phyloP scores from a whole-genome alignment of 2,329 filamentous ascomycete species.

The Alternaria panax region DNA sequence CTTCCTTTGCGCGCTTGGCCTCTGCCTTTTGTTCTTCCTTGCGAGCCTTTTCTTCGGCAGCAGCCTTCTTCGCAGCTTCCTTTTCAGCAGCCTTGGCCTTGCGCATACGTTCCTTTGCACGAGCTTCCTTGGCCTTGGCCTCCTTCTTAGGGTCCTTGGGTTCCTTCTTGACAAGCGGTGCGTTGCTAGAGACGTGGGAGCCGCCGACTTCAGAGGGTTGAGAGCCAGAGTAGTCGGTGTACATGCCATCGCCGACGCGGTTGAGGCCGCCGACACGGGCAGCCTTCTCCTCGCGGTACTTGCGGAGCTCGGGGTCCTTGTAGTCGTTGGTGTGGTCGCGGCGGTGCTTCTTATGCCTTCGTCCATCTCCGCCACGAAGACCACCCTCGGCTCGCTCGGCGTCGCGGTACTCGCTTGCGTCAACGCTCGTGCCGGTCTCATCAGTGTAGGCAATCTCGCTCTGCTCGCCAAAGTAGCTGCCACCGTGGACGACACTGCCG shows the following conservation, averaged over 20 bases:
- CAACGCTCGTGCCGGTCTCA: conserved; percentile 55
- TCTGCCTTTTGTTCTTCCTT: conserved; percentile 51
- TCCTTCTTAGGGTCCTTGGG: conserved; percentile 50
- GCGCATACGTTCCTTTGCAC: conserved; percentile 59
- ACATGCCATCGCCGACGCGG: conserved; percentile 76
- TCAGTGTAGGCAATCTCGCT: conserved; percentile 54
- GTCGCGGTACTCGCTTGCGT: conserved; percentile 52
- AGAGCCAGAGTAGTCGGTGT: conserved; percentile 78
- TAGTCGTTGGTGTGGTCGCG: conserved; percentile 62
- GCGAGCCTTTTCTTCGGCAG: conserved; percentile 53
- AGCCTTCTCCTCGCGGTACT: conserved; percentile 85
- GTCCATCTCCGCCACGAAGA: conserved; percentile 52
- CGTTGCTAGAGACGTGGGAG: conserved; percentile 51
- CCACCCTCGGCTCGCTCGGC: conserved; percentile 54
- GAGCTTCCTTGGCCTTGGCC: conserved; percentile 47
- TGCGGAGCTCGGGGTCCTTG: conserved; percentile 69
- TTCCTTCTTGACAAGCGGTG: conserved; percentile 53
- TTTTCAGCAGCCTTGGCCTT: conserved; percentile 55
- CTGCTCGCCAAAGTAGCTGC: conserved; percentile 52
- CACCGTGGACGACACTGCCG: conserved; percentile 77
- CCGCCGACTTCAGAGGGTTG: conserved; percentile 65
- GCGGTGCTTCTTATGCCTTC: conserved; percentile 55
- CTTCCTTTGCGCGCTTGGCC: conserved; percentile 49
- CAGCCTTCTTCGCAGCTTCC: conserved; percentile 41
- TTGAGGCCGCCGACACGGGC: conserved; percentile 91